Base-by-base conservation (phyloP, 2,329 filamentous ascomycete genomes). In the Penicillium nordicum region DNA sequence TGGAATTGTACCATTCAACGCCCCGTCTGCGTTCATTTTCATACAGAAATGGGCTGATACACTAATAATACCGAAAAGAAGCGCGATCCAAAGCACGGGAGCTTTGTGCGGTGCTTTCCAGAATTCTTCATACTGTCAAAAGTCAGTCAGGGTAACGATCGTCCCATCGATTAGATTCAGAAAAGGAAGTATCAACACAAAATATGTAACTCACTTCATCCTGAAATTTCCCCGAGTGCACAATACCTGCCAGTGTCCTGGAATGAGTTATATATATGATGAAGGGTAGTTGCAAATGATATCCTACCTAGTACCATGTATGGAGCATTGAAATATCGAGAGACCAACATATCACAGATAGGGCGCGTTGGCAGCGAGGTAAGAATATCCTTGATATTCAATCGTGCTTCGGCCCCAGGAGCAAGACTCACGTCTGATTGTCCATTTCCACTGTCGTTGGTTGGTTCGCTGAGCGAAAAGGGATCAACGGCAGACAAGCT, bases 121-220 rank as follows among this genome's bases (percentile, higher is more conserved):
- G 27, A 64, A 63, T 49, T 49, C 56, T 23, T 58, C 60, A 38
- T 64, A 63, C 61, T 64, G 14, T 25, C 21, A 8, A 12, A 4
- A 18, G 9, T 47, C 43, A 43, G 38, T 40, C 3, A 21, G 18
- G 25, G 4, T n/a, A 21, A 29, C n/a, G 14, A 18, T 32, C 16
- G 11, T 8, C n/a, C 21, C 14, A 27, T 27, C 14, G 5, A n/a
- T 9, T 27, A 43, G 11, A 21, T 16, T 8, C 21, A 7, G n/a
- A 41, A 41, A 23, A 14, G 14, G 23, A 43, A 11, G 25, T 23
- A 14, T n/a, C 12, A 29, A 29, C 9, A 44, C 16, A 29, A 12
- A 44, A 27, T 40, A 27, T 11, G 38, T 38, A 8, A 41, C 55
- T 38, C 16, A 58, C 60, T 32, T 62, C 60, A 7, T 32, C 50